These are phyloP conservation scores for Plasmodium chabaudi DNA, from an alignment of 169 alveolate genomes.

Conservation along the genomic window DNA sequence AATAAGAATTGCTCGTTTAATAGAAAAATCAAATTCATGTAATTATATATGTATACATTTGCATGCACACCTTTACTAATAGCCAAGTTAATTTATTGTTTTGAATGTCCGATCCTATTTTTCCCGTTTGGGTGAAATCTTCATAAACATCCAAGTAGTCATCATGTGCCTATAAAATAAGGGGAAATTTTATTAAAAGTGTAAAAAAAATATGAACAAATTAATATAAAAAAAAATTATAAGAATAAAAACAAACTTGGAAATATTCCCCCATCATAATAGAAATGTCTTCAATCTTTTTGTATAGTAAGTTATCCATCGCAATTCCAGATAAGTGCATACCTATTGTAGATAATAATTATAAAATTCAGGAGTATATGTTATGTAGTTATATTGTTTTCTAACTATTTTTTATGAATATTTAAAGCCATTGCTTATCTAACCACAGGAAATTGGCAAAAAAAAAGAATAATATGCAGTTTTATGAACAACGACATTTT, in stretches of 20 bases:
- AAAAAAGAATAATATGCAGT: slow-evolving; percentile 85
- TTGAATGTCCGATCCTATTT: slow-evolving; percentile 86
- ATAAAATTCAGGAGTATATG: too few species aligned
- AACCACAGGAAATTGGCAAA: slow-evolving; percentile 85
- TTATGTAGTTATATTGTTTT: too few species aligned
- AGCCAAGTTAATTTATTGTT: slow-evolving; percentile 86
- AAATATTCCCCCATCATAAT: slow-evolving; percentile 81
- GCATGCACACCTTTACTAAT: slow-evolving; percentile 76
- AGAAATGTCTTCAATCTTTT: slow-evolving; percentile 80
- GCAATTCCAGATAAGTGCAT: slow-evolving; percentile 81
- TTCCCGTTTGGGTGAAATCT: slow-evolving; percentile 79
- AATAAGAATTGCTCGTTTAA: background rate
- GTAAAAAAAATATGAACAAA: background rate
- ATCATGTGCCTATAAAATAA: slow-evolving; percentile 80
- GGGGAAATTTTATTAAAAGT: background rate
- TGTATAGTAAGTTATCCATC: slow-evolving; percentile 76
- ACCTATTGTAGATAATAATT: slow-evolving; percentile 46
- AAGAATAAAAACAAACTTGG: slow-evolving; percentile 72
- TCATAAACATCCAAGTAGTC: slow-evolving; percentile 84
- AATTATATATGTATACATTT: background rate
- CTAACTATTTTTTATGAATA: background rate
- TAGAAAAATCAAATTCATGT: background rate
- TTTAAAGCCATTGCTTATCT: slow-evolving; percentile 47
- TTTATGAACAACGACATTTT: slow-evolving; percentile 77
- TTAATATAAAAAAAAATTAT: background rate